Evolutionary conservation across 2,329 filamentous ascomycete species (phyloP), one percentile per base, ranked within the genome.

Genomic region (Grosmannia penicillata): DNA sequence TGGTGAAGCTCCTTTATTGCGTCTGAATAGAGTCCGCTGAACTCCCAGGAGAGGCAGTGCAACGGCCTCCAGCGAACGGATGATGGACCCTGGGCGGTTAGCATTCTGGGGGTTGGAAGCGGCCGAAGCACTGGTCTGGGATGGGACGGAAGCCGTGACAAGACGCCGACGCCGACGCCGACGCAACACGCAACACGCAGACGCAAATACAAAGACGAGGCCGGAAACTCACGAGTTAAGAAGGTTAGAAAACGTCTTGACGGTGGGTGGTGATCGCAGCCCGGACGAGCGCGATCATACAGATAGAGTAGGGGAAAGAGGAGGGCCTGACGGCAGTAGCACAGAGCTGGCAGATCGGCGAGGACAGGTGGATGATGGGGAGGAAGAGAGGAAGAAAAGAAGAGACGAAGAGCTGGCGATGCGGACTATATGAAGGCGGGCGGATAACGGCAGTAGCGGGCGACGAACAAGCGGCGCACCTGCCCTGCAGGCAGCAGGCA

Each of bases 191-290:
- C 23, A 24, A 18, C 5, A 2, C 14, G 7, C 5, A 23, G 15
- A 23, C 15, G 15, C 10, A 32, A 34, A 26, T 15, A 17, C 15
- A 15, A 17, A 10, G 15, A 32, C 5, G 15, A n/a, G n/a, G n/a
- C n/a, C n/a, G n/a, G n/a, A n/a, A n/a, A 57, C 85, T 61, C 74
- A 94, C 87, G 86, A 94, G 75, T 91, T 91, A 53, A 95, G 80
- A 54, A 93, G 81, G 68, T 93, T 95, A 72, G 86, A 89, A 80
- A 94, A 95, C 87, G 85, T 94, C 68, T 83, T 94, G 84, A 73
- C 80, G 78, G 63, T 60, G 61, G 55, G 56, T 46, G 49, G 61
- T 64, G 77, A 81, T 65, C 75, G 76, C 69, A 54, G 60, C 65
- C 61, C 38, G 15, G 37, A 15, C 28, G 44, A 45, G 41, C 32